phyloP scores from a whole-genome alignment of 2,329 filamentous ascomycete genomes.

The Colletotrichum zoysiae region DNA sequence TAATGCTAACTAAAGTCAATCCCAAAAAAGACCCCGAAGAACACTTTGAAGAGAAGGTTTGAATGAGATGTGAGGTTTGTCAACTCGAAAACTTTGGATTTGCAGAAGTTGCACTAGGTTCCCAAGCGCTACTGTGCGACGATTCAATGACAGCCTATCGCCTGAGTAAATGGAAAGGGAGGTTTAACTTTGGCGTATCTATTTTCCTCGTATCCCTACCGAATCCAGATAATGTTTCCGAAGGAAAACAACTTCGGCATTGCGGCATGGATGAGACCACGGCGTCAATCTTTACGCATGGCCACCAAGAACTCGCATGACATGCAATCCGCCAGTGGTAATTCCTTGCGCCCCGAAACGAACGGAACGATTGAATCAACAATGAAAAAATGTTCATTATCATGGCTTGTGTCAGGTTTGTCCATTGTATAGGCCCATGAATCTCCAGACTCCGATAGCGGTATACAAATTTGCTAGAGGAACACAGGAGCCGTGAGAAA shows the following conservation, averaged over 20 bases:
- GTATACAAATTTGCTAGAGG: background rate
- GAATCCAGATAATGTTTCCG: too few species aligned
- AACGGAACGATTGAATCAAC: background rate
- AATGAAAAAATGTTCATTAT: background rate
- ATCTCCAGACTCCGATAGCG: background rate
- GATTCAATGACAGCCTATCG: too few species aligned
- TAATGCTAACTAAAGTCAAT: background rate
- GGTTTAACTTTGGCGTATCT: too few species aligned
- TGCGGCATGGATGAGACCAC: too few species aligned
- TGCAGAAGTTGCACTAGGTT: too few species aligned
- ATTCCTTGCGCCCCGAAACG: background rate
- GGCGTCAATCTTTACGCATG: background rate
- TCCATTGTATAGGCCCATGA: background rate
- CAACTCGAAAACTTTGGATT: too few species aligned
- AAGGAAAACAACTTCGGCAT: too few species aligned
- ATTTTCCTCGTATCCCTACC: too few species aligned
- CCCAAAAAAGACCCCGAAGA: accelerated
- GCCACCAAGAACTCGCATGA: too few species aligned
- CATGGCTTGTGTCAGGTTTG: background rate
- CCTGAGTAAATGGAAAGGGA: too few species aligned
- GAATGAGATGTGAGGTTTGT: too few species aligned
- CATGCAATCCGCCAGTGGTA: background rate
- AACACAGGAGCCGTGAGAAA: background rate
- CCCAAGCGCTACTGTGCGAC: too few species aligned
- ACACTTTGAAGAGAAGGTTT: background rate